Base-by-base conservation (phyloP, 768 basidiomycete genomes). In the Leccinum truebloodii region DNA sequence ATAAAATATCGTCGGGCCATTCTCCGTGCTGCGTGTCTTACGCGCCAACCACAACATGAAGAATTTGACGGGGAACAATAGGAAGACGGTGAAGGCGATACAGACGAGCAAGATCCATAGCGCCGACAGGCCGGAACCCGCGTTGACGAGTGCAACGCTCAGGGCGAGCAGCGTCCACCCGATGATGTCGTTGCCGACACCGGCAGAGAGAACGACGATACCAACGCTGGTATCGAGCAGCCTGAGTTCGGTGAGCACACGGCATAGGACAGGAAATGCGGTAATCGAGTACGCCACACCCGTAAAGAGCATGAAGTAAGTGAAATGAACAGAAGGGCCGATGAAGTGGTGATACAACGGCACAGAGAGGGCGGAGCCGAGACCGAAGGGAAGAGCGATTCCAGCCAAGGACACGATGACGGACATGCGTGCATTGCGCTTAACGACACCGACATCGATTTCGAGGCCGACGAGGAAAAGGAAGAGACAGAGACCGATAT, bases 401-500 rank as follows among this genome's bases (percentile, higher is more conserved):
- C 96, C 96, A 0, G 88, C 90, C 2, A 90, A 65, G 1, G 93
- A 88, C 56, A 98, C 86, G 2, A 85, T 80, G 3, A 75, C 74
- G 0, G 89, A 90, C 10, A 87, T 77, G 9, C 85, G 81, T 1
- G 83, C 86, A 79, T 92, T 91, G 41, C 89, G 87, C 67, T 82
- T 87, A 74, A 98, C 88, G 60, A 98, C 79, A 5, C 78, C 75
- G 0, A 81, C 76, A 59, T 98, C 97, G 59, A 97, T 95, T 78
- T 94, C 92, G 35, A 96, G 86, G 3, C 96, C 96, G 44, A 98
- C 89, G 61, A 98, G 83, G 77, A 97, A 98, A 14, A 98, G 83
- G 76, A 94, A 95, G 49, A 94, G 83, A 63, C 88, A 88, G 5
- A 93, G 82, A 6, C 92, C 96, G 62, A 98, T 92, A 66, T 93